Evolutionary conservation across 768 basidiomycete genomes (phyloP).

Genomic region (Mycena sanguinolenta): DNA sequence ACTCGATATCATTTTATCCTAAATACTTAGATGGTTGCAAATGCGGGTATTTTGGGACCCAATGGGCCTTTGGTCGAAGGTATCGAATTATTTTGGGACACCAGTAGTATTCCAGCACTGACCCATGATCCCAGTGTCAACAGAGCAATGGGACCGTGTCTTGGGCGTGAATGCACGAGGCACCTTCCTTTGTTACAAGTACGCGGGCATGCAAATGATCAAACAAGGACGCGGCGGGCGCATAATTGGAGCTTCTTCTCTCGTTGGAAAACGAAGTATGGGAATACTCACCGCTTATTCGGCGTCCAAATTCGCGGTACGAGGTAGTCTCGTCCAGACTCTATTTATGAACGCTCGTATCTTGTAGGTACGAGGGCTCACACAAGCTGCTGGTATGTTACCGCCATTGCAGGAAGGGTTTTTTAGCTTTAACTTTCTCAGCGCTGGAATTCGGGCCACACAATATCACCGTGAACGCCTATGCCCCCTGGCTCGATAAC

Average conservation of each 20-base stretch:
- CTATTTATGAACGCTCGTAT: too few species aligned
- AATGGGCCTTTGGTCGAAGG: background rate
- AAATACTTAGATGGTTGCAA: slow-evolving; percentile 47
- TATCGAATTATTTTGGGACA: slow-evolving; percentile 20
- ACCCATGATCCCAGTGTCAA: background rate
- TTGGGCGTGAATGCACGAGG: slow-evolving; percentile 48
- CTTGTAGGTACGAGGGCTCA: too few species aligned
- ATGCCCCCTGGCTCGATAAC: slow-evolving; percentile 40
- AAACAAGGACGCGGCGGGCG: too few species aligned
- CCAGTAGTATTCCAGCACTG: background rate
- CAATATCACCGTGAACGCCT: too few species aligned
- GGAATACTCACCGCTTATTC: slow-evolving; percentile 44
- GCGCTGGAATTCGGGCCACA: slow-evolving; percentile 49
- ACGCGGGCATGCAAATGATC: slow-evolving; percentile 53
- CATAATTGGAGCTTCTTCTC: slow-evolving; percentile 55
- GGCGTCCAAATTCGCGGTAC: slow-evolving; percentile 56
- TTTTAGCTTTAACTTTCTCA: slow-evolving; percentile 3
- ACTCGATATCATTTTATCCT: background rate
- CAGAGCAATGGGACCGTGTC: slow-evolving; percentile 41
- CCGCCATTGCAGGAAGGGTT: background rate
- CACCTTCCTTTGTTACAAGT: slow-evolving; percentile 51
- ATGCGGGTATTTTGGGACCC: slow-evolving; percentile 42
- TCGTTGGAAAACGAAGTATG: slow-evolving; percentile 54
- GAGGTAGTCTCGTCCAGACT: too few species aligned
- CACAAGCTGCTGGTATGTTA: slow-evolving; percentile 50